Evolutionary conservation across 495 filamentous ascomycete species (phyloP).

Genomic region (Cetradonia linearis): DNA sequence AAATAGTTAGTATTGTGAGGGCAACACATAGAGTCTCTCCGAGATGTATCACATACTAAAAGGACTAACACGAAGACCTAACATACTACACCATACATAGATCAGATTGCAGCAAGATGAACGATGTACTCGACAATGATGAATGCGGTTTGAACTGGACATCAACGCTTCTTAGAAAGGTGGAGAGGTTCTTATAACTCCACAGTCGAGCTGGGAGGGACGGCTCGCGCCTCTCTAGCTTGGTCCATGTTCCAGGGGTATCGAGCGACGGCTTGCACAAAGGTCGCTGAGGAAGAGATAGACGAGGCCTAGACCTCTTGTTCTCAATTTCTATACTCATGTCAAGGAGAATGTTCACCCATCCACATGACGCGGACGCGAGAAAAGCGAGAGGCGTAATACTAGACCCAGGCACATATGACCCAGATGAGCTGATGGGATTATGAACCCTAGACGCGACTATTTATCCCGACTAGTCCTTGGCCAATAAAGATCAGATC

Average conservation of each 20-base stretch:
- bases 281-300: neutral
- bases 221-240: neutral
- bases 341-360: neutral
- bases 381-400: neutral
- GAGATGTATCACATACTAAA: constrained; percentile 4
- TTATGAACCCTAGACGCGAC: neutral
- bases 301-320: neutral
- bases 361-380: neutral
- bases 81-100: constrained; percentile 13
- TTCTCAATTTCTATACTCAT: neutral
- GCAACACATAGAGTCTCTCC: neutral
- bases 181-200: neutral
- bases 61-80: constrained; percentile 11
- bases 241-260: neutral
- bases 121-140: constrained; percentile 2
- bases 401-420: neutral
- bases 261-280: neutral
- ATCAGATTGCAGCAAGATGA: constrained; percentile 16
- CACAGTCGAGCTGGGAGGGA: neutral
- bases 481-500: neutral
- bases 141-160: neutral
- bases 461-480: neutral
- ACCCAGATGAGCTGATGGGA: neutral
- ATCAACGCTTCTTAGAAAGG: neutral
- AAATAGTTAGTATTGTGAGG: neutral